phyloP scores from a whole-genome alignment of 169 alveolate genomes.

The Plasmodium gaboni region DNA sequence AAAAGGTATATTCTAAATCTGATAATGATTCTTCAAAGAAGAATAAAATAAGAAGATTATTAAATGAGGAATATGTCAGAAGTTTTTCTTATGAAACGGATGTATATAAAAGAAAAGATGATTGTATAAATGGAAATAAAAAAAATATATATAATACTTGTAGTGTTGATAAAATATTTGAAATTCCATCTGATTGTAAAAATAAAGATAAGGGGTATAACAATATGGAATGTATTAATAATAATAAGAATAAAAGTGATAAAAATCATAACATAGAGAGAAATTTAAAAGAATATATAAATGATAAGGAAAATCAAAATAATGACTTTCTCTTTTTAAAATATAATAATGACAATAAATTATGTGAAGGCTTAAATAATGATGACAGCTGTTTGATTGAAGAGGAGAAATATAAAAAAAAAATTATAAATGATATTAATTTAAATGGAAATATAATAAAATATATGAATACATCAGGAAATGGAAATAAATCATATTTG shows the following conservation, averaged over 20 bases:
- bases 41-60: not conserved
- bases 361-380: constrained; percentile 11
- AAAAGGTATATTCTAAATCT: constrained; percentile 16
- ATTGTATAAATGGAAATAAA: not conserved
- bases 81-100: not conserved
- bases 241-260: not conserved
- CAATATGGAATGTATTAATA: not conserved
- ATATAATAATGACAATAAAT: not conserved
- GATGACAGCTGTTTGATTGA: not conserved
- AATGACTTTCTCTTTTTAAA: not conserved
- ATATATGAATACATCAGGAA: not conserved
- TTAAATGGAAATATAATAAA: constrained; percentile 24
- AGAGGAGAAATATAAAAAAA: not conserved
- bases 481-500: not conserved
- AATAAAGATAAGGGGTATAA: not conserved
- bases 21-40: constrained; percentile 11
- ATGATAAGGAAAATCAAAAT: not conserved
- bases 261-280: not conserved
- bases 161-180: too few relatives aligned
- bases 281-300: not conserved
- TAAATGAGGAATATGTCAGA: not conserved
- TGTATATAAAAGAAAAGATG: not conserved
- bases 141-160: not conserved
- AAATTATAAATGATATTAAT: not conserved
- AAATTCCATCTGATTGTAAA: too few relatives aligned